phyloP scores from a whole-genome alignment of 2,329 filamentous ascomycete genomes.

The Venturia effusa region DNA sequence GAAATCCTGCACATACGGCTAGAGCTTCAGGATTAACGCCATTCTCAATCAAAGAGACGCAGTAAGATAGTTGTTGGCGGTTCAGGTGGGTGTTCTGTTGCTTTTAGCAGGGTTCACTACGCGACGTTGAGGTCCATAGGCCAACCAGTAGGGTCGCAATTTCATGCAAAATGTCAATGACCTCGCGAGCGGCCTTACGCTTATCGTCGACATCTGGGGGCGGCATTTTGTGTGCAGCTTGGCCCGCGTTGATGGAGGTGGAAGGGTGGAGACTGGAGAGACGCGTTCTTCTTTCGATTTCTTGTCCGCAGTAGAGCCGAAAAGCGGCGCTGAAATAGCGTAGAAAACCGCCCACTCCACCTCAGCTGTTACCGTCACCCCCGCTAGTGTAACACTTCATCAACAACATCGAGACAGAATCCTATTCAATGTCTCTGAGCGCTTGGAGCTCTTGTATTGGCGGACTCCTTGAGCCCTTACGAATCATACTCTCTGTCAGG shows the following conservation, averaged over 20 bases:
- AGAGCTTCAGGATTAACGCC: constrained; percentile 93
- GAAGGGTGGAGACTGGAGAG: not conserved
- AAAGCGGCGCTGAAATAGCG: not conserved
- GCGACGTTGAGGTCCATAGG: constrained; percentile 13
- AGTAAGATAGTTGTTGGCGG: constrained; percentile 81
- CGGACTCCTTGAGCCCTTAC: too few species aligned
- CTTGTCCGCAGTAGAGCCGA: too few species aligned
- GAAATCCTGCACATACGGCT: constrained; percentile 51
- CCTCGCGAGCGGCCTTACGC: constrained; percentile 71
- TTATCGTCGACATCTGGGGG: constrained; percentile 23
- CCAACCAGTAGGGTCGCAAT: constrained; percentile 81
- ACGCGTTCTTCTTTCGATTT: too few species aligned
- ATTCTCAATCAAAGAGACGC: constrained; percentile 94
- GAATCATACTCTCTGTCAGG: not conserved
- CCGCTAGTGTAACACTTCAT: not conserved
- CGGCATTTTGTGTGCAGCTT: not conserved
- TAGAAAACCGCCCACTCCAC: too few species aligned
- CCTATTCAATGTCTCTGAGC: not conserved
- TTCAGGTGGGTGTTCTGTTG: constrained; percentile 84
- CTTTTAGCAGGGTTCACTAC: not conserved
- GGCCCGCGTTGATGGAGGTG: not conserved
- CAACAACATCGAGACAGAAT: not conserved
- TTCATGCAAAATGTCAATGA: constrained; percentile 72
- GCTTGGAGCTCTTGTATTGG: not conserved
- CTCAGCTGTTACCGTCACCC: too few species aligned